Evolutionary conservation across 495 filamentous ascomycete genomes (phyloP).

Genomic region (Penicillium verhagenii): DNA sequence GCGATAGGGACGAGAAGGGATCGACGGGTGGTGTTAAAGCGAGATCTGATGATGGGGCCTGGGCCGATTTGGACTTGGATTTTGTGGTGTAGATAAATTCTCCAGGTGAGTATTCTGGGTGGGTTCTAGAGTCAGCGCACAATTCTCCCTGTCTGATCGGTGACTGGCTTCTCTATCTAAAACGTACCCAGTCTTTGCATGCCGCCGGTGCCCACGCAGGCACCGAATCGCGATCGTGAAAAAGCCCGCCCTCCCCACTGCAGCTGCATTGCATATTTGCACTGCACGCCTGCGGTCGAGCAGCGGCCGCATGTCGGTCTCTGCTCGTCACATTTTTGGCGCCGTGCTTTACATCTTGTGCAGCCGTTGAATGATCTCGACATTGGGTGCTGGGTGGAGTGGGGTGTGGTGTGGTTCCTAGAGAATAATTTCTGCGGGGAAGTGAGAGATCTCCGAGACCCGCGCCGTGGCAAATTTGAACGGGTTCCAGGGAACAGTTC

Average conservation of each 20-base stretch:
- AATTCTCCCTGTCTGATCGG: background rate
- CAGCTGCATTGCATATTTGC: constrained; percentile 40
- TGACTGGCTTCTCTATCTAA: background rate
- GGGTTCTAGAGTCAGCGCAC: background rate
- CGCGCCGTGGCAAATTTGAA: constrained; percentile 1
- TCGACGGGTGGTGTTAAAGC: constrained; percentile 35
- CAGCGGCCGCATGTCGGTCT: constrained; percentile 41
- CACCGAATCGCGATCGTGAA: constrained; percentile 47
- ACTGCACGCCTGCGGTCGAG: constrained; percentile 32
- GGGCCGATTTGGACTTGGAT: constrained; percentile 8
- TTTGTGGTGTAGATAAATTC: constrained; percentile 49
- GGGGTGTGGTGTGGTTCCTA: constrained; percentile 4
- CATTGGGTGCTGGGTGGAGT: constrained; percentile 30
- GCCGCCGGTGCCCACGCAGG: constrained; percentile 40
- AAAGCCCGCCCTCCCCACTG: constrained; percentile 44
- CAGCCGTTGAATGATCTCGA: constrained; percentile 48
- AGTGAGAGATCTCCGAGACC: constrained; percentile 2
- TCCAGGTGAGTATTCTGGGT: constrained; percentile 47
- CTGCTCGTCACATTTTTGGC: constrained; percentile 47
- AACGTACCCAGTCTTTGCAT: constrained; percentile 47
- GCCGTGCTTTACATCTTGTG: constrained; percentile 47
- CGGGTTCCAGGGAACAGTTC: background rate
- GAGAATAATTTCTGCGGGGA: constrained; percentile 30
- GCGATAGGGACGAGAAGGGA: constrained; percentile 41
- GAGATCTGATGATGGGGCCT: constrained; percentile 21